Base-by-base conservation (phyloP, 306 rosid genomes). In the Ochetophila trinervis region DNA sequence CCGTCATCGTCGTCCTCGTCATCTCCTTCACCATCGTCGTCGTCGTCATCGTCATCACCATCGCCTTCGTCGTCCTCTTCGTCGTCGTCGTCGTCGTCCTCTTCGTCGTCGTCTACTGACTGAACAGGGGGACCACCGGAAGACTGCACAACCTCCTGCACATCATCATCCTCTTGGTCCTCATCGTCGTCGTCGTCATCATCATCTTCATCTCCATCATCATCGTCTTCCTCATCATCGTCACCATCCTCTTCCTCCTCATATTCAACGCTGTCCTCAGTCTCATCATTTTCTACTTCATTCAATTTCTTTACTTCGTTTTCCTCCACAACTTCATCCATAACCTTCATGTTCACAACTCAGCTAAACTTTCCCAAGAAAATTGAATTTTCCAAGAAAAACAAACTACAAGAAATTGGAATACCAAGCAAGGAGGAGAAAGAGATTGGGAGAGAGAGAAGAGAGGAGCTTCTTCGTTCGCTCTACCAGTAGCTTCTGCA, bases 401-500 rank as follows among this genome's bases (percentile, higher is more conserved):
- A 53, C 35, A 37, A 22, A 56, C 68, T 63, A 40, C 15, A 55
- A 42, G 54, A 49, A 73, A 63, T 60, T 65, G 79, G 73, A 51
- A 60, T 82, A 75, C 58, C 60, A 67, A 68, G 80, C 48, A 44
- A 45, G 32, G 57, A 56, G 68, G 57, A 67, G 76, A 63, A 57
- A 20, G 21, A 20, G 61, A 32, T 57, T 27, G 23, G 48, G 53
- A 30, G 53, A 7, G 60, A 18, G 49, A 71, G 61, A 67, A 62
- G 85, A 62, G 63, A 65, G 72, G 73, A 83, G 85, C 76, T 72
- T 71, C 88, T 84, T 81, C 85, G 82, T 80, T 84, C 86, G 88
- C 67, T 72, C 76, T 68, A 75, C 87, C 90, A 85, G 92, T 83
- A 66, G 54, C 90, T 82, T n/a, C 91, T 79, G 96, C 72, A 80